Evolutionary conservation across 1,284 basidiomycete species (phyloP), one percentile per base, ranked within the genome.

Genomic region (Mycocalia duriaeana): DNA sequence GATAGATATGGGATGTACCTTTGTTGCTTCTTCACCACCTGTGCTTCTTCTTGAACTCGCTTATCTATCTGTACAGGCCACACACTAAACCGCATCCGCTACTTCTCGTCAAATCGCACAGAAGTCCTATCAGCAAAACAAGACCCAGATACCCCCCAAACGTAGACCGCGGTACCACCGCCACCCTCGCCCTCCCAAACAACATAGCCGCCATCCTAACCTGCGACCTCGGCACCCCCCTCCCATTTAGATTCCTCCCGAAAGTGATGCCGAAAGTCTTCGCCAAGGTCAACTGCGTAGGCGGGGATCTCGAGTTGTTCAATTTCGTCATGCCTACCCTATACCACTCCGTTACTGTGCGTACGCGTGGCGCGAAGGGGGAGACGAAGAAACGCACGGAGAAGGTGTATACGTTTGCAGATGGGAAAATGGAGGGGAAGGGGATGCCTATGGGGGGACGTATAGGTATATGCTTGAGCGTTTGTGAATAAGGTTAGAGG

Each of bases 1-100:
- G 51, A 86, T 86, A 82, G 85, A 87, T 55, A 68, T 79, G 63
- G 84, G 83, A 46, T 79, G 82, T 76, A 54, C 57, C 70, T 31
- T n/a, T 31, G n/a, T 31, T 8, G 8, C n/a, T 31, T 31, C 28
- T 31, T n/a, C n/a, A 61, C 23, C 26, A 16, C 7, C 16, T 13
- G 23, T 6, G 9, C 20, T 7, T 24, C 18, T 37, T 18, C n/a
- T 35, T 45, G 22, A 47, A 13, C 35, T 25, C 16, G 24, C n/a
- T 9, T 43, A 26, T 11, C 51, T n/a, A n/a, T n/a, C n/a, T n/a
- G n/a, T n/a, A n/a, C n/a, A 79, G 77, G 72, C 46, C 79, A 79
- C 51, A 64, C 72, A 0, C 51, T 80, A 48, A 70, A 63, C 53
- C 57, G 59, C 38, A 62, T 73, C 23, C 71, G 73, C 4, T 73